These are phyloP conservation scores for Trifolium pratense DNA, from an alignment of 306 rosid genomes.

Conservation along the genomic window DNA sequence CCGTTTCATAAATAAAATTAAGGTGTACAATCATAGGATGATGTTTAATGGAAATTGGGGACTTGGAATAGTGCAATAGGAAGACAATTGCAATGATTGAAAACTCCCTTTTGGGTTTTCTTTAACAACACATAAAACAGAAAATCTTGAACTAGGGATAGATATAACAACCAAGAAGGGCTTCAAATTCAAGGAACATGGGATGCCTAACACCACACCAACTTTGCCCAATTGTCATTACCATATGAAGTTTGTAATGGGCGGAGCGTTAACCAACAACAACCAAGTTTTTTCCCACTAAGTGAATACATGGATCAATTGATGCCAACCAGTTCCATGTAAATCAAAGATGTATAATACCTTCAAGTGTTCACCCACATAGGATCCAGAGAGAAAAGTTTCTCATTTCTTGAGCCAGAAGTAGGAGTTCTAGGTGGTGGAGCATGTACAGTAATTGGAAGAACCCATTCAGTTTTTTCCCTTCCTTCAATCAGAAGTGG, in stretches of 20 bases:
- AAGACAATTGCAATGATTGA: neutral
- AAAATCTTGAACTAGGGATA: constrained; percentile 1
- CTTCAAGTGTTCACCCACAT: constrained; percentile 68
- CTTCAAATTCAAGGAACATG: constrained; percentile 8
- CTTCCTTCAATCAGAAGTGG: constrained; percentile 91
- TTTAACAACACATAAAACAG: constrained; percentile 11
- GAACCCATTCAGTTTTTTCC: constrained; percentile 92
- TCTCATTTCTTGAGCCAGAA: constrained; percentile 66
- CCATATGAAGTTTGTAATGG: neutral
- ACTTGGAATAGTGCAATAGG: neutral
- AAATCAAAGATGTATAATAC: constrained; percentile 44
- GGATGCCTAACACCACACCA: neutral
- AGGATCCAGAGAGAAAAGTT: constrained; percentile 73
- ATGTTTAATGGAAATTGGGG: neutral
- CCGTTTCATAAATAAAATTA: too few species aligned
- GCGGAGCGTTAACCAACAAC: constrained; percentile 20
- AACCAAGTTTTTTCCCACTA: neutral
- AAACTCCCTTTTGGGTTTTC: neutral
- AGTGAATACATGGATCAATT: neutral
- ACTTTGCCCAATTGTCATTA: neutral
- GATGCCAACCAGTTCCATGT: neutral
- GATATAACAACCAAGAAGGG: neutral
- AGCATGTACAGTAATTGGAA: constrained; percentile 93
- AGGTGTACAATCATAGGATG: neutral
- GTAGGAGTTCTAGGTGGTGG: constrained; percentile 64